Evolutionary conservation across 2,329 filamentous ascomycete genomes (phyloP).

Genomic region (Penicillium janthinellum): DNA sequence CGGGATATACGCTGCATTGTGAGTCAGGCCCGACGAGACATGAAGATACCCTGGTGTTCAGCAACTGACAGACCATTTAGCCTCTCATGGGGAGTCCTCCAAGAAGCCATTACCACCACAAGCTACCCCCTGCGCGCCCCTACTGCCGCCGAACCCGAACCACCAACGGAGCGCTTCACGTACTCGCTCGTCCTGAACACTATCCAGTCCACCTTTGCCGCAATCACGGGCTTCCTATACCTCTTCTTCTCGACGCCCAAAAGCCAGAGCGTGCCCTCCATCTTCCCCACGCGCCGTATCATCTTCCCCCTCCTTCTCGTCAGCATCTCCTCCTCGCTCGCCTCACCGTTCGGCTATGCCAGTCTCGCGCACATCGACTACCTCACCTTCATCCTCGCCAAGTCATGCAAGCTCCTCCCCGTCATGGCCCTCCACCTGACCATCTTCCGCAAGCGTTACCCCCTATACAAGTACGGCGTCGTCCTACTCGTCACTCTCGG

Average conservation of each 20-base stretch:
- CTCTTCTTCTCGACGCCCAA: constrained; percentile 65
- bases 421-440: constrained; percentile 97
- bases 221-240: constrained; percentile 78
- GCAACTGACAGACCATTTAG: constrained; percentile 47
- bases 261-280: constrained; percentile 49
- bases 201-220: constrained; percentile 87
- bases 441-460: constrained; percentile 84
- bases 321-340: constrained; percentile 81
- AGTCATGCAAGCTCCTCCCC: constrained; percentile 97
- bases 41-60: background rate
- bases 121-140: constrained; percentile 66
- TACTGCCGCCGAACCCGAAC: constrained; percentile 46
- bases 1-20: constrained; percentile 98
- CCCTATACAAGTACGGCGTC: constrained; percentile 94
- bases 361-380: constrained; percentile 93
- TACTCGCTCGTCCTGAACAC: constrained; percentile 97
- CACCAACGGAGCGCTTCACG: constrained; percentile 71
- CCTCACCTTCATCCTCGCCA: constrained; percentile 94
- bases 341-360: constrained; percentile 94
- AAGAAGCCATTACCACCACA: constrained; percentile 96
- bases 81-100: constrained; percentile 92
- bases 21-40: constrained; percentile 30
- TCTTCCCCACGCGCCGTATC: constrained; percentile 78
- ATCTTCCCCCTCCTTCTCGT: constrained; percentile 79
- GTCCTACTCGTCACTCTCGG: constrained; percentile 87